Conservation (phyloP, 129 eudicot species). For the Solidago caesia region DNA sequence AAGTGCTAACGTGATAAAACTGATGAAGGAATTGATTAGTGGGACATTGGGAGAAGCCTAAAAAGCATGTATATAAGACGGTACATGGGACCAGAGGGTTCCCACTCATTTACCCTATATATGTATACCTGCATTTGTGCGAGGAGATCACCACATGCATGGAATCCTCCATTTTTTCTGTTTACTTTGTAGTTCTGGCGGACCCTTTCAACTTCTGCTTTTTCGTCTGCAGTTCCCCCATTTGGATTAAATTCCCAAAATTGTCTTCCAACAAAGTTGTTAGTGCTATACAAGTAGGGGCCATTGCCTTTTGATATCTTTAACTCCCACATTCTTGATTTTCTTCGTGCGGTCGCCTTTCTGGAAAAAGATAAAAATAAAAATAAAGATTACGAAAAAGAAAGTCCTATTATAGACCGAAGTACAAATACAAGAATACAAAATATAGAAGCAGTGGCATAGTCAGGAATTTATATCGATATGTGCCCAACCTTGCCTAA, state of each 20-base stretch:
- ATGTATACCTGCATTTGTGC: constrained; percentile 56
- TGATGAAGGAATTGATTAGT: too few relatives aligned
- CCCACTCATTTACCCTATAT: too few relatives aligned
- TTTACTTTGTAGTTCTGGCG: constrained; percentile 36
- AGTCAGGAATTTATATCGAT: too few relatives aligned
- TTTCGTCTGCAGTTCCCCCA: constrained; percentile 48
- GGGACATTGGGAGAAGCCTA: too few relatives aligned
- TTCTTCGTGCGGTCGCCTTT: background rate
- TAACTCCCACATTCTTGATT: constrained; percentile 57
- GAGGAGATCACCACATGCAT: constrained; percentile 55
- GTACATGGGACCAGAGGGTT: too few relatives aligned
- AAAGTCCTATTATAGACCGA: too few relatives aligned
- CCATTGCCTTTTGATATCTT: constrained; percentile 56
- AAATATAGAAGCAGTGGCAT: too few relatives aligned
- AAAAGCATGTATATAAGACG: too few relatives aligned
- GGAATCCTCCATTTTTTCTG: constrained; percentile 47
- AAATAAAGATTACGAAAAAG: too few relatives aligned
- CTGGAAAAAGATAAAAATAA: background rate
- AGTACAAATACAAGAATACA: too few relatives aligned
- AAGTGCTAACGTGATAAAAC: too few relatives aligned
- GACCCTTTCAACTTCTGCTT: constrained; percentile 42
- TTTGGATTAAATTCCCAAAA: constrained; percentile 66
- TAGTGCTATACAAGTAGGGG: constrained; percentile 68
- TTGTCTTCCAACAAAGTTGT: constrained; percentile 71
- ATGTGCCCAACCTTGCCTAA: too few relatives aligned